phyloP scores from a whole-genome alignment of 2,329 filamentous ascomycete species.

The Sporothrix protearum region DNA sequence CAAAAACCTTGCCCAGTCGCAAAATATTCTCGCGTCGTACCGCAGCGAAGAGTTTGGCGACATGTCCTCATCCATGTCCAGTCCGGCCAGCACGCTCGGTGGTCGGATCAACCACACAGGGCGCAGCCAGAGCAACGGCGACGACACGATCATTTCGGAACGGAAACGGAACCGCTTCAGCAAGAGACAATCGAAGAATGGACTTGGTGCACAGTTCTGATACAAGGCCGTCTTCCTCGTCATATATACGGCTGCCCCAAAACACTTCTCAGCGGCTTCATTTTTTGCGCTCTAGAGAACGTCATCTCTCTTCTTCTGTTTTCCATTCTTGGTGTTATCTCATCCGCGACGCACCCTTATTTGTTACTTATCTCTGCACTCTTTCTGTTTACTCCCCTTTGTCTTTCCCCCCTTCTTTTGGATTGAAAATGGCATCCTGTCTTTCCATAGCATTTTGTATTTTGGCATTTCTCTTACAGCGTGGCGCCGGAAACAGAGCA shows the following conservation, averaged over 20 bases:
- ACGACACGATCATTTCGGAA: slow-evolving; percentile 42
- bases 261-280: background rate
- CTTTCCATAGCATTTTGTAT: slow-evolving; percentile 22
- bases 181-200: slow-evolving; percentile 89
- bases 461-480: slow-evolving; percentile 26
- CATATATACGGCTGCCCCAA: background rate
- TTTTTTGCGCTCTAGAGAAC: background rate
- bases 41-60: slow-evolving; percentile 66
- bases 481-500: slow-evolving; percentile 26
- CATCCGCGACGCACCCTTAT: background rate
- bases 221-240: background rate
- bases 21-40: slow-evolving; percentile 64
- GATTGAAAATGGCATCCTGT: slow-evolving; percentile 13
- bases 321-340: background rate
- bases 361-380: background rate
- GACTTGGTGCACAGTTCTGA: slow-evolving; percentile 82
- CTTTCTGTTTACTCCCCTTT: background rate
- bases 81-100: slow-evolving; percentile 69
- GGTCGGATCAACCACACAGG: slow-evolving; percentile 52
- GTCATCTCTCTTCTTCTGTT: background rate
- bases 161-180: slow-evolving; percentile 70
- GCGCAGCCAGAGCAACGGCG: slow-evolving; percentile 56
- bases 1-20: slow-evolving; percentile 75
- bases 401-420: slow-evolving; percentile 6
- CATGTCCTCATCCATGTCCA: slow-evolving; percentile 69